Percentiles rank a stretch among this genome's conserved stretches.
phyloP scores from a whole-genome alignment of 2,329 filamentous ascomycete species.

The Cryphonectria carpinicola region DNA sequence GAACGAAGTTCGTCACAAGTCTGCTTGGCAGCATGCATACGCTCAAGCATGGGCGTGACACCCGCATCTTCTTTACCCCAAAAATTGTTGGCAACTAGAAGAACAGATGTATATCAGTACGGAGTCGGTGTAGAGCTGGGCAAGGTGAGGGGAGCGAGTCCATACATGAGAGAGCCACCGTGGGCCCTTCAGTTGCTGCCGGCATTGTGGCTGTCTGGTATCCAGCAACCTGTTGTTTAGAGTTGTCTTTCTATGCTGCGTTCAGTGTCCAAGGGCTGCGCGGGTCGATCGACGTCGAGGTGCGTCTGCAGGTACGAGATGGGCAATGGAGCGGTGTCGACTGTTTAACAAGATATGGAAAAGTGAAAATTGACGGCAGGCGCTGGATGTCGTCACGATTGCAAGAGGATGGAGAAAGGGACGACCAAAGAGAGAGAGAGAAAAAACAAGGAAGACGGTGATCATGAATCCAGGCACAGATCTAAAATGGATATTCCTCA shows the following conservation, averaged over 20 bases:
- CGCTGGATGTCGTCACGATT: constrained; percentile 17
- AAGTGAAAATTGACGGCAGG: constrained; percentile 3
- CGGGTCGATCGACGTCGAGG: constrained; percentile 5
- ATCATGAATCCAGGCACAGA: constrained; percentile 14
- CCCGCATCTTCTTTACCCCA: constrained; percentile 99
- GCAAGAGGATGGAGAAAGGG: not conserved
- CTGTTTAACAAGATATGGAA: not conserved
- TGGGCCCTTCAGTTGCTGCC: constrained; percentile 28
- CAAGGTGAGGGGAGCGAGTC: constrained; percentile 4
- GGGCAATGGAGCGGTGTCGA: not conserved
- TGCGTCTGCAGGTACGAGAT: not conserved
- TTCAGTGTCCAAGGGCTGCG: not conserved
- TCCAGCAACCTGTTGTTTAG: not conserved
- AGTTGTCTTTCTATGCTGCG: not conserved
- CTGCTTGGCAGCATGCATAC: constrained; percentile 92
- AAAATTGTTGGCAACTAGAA: constrained; percentile 94
- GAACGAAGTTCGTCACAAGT: constrained; percentile 91
- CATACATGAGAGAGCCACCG: constrained; percentile 31
- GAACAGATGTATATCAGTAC: constrained; percentile 18
- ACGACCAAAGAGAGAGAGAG: no score
- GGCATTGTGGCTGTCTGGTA: constrained; percentile 26
- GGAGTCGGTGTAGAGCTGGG: not conserved
- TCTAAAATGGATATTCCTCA: constrained; percentile 14
- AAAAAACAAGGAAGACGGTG: constrained; percentile 17
- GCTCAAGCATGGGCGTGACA: constrained; percentile 86